Evolutionary conservation across 108 stramenopile species (phyloP).

Genomic region (Epipyxis sp.): DNA sequence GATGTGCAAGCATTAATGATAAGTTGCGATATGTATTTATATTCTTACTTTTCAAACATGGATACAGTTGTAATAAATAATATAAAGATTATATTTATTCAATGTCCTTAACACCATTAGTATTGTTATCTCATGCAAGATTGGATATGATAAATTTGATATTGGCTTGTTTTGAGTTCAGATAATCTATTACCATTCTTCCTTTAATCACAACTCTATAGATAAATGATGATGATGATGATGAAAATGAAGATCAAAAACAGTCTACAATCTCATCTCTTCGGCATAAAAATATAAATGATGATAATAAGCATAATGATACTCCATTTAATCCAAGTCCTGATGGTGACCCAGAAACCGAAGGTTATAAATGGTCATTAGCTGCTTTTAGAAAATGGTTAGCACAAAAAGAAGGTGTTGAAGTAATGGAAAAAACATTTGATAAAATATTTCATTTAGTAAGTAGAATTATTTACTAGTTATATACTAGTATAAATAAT

Average conservation of each 20-base stretch:
- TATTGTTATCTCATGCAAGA: too few species aligned
- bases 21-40: too few species aligned
- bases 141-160: too few species aligned
- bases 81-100: too few species aligned
- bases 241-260: slow-evolving; percentile 43
- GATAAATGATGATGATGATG: slow-evolving; percentile 31
- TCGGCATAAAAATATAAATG: slow-evolving; percentile 35
- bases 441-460: slow-evolving; percentile 39
- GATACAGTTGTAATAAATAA: neutral
- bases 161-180: too few species aligned
- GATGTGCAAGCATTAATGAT: too few species aligned
- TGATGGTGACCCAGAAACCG: neutral
- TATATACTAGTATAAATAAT: too few species aligned
- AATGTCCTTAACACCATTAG: too few species aligned
- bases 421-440: neutral
- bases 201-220: too few species aligned
- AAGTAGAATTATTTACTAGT: too few species aligned
- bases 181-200: too few species aligned
- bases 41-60: neutral
- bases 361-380: slow-evolving; percentile 34
- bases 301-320: slow-evolving; percentile 5
- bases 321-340: neutral
- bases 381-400: neutral
- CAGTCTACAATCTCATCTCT: slow-evolving; percentile 38
- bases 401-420: neutral